Evolutionary conservation across 495 filamentous ascomycete genomes (phyloP), one percentile per base, ranked within the genome.

Genomic region (Bathelium albidoporum): DNA sequence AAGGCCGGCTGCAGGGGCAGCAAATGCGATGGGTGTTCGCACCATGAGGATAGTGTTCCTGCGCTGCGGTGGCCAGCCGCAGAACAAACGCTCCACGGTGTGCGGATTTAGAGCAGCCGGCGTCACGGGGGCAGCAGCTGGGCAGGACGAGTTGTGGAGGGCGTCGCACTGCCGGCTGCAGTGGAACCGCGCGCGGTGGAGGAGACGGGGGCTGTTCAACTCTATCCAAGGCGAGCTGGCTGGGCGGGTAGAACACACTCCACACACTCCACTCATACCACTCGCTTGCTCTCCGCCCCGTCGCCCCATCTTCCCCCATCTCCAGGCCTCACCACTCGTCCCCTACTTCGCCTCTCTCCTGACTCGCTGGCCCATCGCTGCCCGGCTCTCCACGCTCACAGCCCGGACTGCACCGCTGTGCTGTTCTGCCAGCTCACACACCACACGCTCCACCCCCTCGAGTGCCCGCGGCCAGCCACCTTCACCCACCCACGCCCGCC

Each of bases 351-450:
- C 22, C 24, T 16, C n/a, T 29, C 24, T 29, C 22, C 7, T 16
- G 5, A n/a, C 16, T 29, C 29, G 12, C 49, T 39, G 34, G 14
- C 34, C 34, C 34, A 5, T 39, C 14, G 34, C 34, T 39, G 5
- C 5, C 5, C 34, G 14, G 49, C 49, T 55, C 12, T 20, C 49
- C 20, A 2, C 49, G 26, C 22, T 29, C 5, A 55, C 49, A 55
- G 49, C 22, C 49, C 16, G 22, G 9, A 7, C 43, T 20, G 3
- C 43, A 20, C 24, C 49, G 49, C 49, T 55, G 26, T 29, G 49
- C 24, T 55, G 49, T 9, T n/a, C 20, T 55, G 49, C 49, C 49
- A 55, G 49, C 49, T 26, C 49, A 55, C 44, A 49, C 44, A 49
- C 49, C 24, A 24, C 49, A 55, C 49, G 5, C 49, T 9, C 7